Conservation (phyloP, 345 rosid species). For the Zanthoxylum bungeanum region DNA sequence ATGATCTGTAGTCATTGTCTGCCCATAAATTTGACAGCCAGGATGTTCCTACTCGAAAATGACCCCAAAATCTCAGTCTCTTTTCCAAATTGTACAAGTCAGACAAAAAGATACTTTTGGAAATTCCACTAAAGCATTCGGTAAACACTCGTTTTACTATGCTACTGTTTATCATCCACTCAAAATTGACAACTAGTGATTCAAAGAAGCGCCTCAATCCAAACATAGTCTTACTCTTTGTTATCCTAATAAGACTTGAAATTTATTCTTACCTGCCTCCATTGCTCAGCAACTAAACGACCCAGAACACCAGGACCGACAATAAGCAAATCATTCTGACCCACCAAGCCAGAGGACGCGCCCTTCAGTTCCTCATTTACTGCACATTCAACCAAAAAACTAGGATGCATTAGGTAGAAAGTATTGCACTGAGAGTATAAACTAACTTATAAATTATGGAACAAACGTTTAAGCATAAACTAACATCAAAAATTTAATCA, state of each 20-base stretch:
- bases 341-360: constrained; percentile 44
- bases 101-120: neutral
- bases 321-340: constrained; percentile 70
- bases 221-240: neutral
- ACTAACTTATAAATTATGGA: no score
- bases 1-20: constrained; percentile 74
- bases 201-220: no score
- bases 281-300: constrained; percentile 84
- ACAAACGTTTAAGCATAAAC: no score
- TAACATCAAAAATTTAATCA: no score
- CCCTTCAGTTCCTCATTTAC: constrained; percentile 44
- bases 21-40: constrained; percentile 74
- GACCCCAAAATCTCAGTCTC: neutral
- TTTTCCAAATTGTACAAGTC: neutral
- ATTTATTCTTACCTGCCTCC: constrained; percentile 60
- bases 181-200: no score
- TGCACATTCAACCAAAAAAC: constrained; percentile 37
- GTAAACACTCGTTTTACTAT: neutral
- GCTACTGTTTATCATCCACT: neutral
- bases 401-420: no score
- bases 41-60: constrained; percentile 65
- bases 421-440: no score
- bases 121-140: neutral
- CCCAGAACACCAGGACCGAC: constrained; percentile 98
- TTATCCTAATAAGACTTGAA: neutral